Base-by-base conservation (phyloP, 495 filamentous ascomycete genomes). In the Penicillium ochrochloron region DNA sequence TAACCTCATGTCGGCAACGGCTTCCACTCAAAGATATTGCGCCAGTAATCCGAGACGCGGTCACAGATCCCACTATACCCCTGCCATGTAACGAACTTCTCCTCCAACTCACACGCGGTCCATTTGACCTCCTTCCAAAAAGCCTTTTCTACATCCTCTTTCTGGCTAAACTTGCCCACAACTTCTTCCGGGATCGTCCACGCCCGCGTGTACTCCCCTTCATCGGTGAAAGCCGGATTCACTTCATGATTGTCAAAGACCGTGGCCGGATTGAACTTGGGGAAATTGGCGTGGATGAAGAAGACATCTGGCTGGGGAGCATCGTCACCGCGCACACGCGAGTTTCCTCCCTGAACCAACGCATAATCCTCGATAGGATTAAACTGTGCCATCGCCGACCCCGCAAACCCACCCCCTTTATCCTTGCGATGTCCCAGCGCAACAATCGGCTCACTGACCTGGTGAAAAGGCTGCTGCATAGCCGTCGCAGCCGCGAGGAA, bases 111-210 rank as follows among this genome's bases (percentile, higher is more conserved):
- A 65, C 83, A 85, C 41, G 77, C 82, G 0, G 80, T 75, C 73
- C 78, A 77, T 19, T 75, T 69, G 34, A 84, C 78, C 57, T 81
- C 81, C 33, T 74, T 62, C 84, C 84, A 87, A 70, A 84, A 72
- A 7, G 64, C 61, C 61, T 68, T 81, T 69, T 88, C 84, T 2
- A 84, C 72, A 65, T 86, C 83, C 12, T 68, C 61, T 39, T 55
- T 63, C 8, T 44, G 33, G 19, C 78, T 81, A 21, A 79, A 78
- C 12, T 54, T 50, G 23, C 65, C 64, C 14, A 82, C 65, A 11
- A 80, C 66, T 14, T 81, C 71, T 12, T 80, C 71, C 0, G 75
- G 74, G 15, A 73, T 69, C 14, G 79, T 82, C 77, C 80, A 84
- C 27, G 80, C 76, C 12, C 80, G 75, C 29, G 75, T 77, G 50